Percentiles rank a stretch among this genome's conserved stretches.
Evolutionary conservation across 768 basidiomycete genomes (phyloP).

Genomic region (Rhodocollybia butyracea): DNA sequence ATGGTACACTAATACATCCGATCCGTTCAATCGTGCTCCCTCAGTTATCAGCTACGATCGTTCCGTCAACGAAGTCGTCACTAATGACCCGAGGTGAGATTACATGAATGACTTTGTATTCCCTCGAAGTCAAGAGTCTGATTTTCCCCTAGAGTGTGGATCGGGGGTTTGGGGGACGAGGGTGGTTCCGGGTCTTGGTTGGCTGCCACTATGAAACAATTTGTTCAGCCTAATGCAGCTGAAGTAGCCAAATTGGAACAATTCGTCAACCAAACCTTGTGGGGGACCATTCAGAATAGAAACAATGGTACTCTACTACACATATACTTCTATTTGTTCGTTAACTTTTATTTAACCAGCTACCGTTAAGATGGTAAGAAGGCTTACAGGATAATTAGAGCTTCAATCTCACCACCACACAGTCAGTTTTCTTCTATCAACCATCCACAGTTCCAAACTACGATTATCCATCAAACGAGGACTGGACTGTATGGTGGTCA

Average conservation of each 20-base stretch:
- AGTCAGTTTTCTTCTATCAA: slow-evolving; percentile 53
- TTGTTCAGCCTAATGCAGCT: slow-evolving; percentile 47
- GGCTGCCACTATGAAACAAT: slow-evolving; percentile 56
- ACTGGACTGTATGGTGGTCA: slow-evolving; percentile 57
- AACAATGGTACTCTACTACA: slow-evolving; percentile 37
- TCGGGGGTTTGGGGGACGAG: slow-evolving; percentile 57
- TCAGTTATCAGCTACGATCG: slow-evolving; percentile 54
- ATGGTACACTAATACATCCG: slow-evolving; percentile 47
- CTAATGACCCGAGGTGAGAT: slow-evolving; percentile 36
- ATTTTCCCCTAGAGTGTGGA: slow-evolving; percentile 41
- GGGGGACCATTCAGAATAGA: slow-evolving; percentile 48
- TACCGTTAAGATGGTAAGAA: slow-evolving; percentile 48
- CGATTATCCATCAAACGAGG: slow-evolving; percentile 42
- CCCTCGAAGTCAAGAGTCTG: not conserved
- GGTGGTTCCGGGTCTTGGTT: slow-evolving; percentile 60
- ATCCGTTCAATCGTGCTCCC: slow-evolving; percentile 52
- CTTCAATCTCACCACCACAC: not conserved
- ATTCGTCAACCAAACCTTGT: slow-evolving; percentile 43
- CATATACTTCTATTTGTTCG: not conserved
- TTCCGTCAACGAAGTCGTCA: slow-evolving; percentile 44
- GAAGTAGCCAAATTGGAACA: slow-evolving; percentile 52
- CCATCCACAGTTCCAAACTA: slow-evolving; percentile 42
- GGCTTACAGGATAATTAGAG: not conserved
- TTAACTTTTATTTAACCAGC: slow-evolving; percentile 20
- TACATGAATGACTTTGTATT: not conserved